A percentile compares a stretch with the other conserved stretches of the same genome.
Evolutionary conservation across 2,329 filamentous ascomycete genomes (phyloP).

Genomic region (Nemania serpens): DNA sequence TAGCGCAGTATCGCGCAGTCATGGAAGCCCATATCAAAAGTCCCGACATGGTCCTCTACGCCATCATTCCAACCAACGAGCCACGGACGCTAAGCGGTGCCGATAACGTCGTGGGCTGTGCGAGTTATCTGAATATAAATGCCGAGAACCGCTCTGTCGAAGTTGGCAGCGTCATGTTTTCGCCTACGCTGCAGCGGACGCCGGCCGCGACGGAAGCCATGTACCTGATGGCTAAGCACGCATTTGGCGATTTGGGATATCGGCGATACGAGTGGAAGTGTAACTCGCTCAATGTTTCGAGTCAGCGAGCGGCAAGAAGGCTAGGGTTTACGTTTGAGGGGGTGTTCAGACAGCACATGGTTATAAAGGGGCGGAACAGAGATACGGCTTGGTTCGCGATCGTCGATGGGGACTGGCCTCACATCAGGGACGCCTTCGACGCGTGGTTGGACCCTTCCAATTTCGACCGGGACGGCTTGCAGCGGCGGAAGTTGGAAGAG

Average conservation of each 20-base stretch:
- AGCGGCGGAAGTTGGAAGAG: constrained; percentile 52
- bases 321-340: constrained; percentile 66
- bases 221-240: constrained; percentile 59
- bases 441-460: constrained; percentile 59
- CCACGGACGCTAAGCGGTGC: constrained; percentile 8
- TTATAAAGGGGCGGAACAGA: constrained; percentile 59
- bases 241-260: constrained; percentile 59
- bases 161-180: constrained; percentile 61
- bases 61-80: constrained; percentile 32
- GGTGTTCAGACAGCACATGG: constrained; percentile 64
- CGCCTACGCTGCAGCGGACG: constrained; percentile 56
- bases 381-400: constrained; percentile 67
- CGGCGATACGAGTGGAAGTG: constrained; percentile 69
- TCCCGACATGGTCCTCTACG: constrained; percentile 34
- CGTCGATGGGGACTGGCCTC: constrained; percentile 62
- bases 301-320: constrained; percentile 57
- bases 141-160: constrained; percentile 57
- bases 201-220: constrained; percentile 61
- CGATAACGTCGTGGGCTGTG: constrained; percentile 33
- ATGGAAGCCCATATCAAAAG: constrained; percentile 26
- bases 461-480: constrained; percentile 59
- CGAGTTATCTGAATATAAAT: constrained; percentile 50
- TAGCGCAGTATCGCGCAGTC: constrained; percentile 27
- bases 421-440: constrained; percentile 52
- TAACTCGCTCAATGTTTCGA: constrained; percentile 59